Percentiles rank a stretch among this genome's conserved stretches.
Evolutionary conservation across 768 basidiomycete genomes (phyloP).

Genomic region (Xanthoconium purpureum): DNA sequence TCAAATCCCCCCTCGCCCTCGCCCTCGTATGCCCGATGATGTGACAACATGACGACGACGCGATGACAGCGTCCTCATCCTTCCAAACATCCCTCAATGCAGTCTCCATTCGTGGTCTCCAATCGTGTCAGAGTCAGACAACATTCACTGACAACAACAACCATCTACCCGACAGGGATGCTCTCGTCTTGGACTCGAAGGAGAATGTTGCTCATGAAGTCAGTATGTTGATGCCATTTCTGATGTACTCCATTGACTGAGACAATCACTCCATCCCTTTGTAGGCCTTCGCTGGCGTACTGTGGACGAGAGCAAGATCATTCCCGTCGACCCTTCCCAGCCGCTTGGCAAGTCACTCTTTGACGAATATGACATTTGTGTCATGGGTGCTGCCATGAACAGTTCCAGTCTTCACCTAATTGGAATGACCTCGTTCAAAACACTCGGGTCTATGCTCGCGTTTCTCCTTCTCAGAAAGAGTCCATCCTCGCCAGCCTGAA

Average conservation of each 20-base stretch:
- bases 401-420: constrained; percentile 66
- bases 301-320: constrained; percentile 87
- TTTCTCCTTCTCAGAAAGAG: constrained; percentile 95
- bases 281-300: constrained; percentile 88
- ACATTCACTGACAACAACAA: no score
- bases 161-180: constrained; percentile 91
- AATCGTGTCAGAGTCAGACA: no score
- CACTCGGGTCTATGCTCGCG: constrained; percentile 98
- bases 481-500: constrained; percentile 89
- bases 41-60: no score
- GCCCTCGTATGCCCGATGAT: no score
- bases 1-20: no score
- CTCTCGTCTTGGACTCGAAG: constrained; percentile 84
- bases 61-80: no score
- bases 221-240: constrained; percentile 45
- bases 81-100: no score
- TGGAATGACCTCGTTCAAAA: constrained; percentile 87
- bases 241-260: neutral
- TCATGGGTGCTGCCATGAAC: constrained; percentile 94
- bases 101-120: no score
- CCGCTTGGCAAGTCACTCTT: constrained; percentile 79
- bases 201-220: constrained; percentile 71
- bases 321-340: constrained; percentile 76
- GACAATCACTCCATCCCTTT: neutral
- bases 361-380: constrained; percentile 89